These are phyloP conservation scores for Dactylellina sp. DNA, from an alignment of 2,329 filamentous ascomycete genomes.

Conservation along the genomic window DNA sequence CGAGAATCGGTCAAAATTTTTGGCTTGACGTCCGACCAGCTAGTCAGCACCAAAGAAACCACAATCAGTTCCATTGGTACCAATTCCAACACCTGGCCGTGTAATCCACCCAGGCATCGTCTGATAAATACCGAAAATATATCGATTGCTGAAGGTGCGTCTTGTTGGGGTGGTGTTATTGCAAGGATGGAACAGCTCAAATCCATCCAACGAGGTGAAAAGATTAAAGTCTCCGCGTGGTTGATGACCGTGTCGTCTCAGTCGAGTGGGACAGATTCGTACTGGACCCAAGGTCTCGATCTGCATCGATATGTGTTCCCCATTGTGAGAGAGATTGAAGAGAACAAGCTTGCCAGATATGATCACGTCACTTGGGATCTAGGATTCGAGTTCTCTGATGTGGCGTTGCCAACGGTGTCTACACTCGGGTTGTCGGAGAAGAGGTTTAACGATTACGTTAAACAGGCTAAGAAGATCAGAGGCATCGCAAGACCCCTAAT, in stretches of 20 bases:
- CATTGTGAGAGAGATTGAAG: conserved; percentile 59
- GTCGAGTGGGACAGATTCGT: conserved; percentile 60
- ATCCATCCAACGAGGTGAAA: conserved; percentile 55
- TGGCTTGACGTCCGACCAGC: conserved; percentile 59
- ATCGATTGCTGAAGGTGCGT: conserved; percentile 59
- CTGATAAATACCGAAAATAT: conserved; percentile 61
- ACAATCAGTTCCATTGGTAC: conserved; percentile 60
- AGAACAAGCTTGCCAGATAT: conserved; percentile 45
- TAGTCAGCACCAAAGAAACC: conserved; percentile 60
- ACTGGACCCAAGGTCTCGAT: conserved; percentile 61
- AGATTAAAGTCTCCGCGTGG: conserved; percentile 60
- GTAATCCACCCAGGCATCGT: conserved; percentile 60
- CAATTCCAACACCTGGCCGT: conserved; percentile 61
- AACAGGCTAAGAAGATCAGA: conserved; percentile 60
- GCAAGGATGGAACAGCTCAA: conserved; percentile 58
- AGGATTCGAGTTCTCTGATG: conserved; percentile 61
- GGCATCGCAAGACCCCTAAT: conserved; percentile 60
- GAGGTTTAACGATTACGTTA: conserved; percentile 60
- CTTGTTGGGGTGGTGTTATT: conserved; percentile 61
- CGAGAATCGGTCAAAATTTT: conserved; percentile 60
- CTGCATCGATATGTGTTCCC: conserved; percentile 60
- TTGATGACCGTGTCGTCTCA: conserved; percentile 61
- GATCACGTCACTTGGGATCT: conserved; percentile 58
- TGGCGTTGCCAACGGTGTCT: conserved; percentile 60
- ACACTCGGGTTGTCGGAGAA: conserved; percentile 60